Base-by-base conservation (phyloP, 768 basidiomycete species). In the Gloeopeniophorella convolvens region DNA sequence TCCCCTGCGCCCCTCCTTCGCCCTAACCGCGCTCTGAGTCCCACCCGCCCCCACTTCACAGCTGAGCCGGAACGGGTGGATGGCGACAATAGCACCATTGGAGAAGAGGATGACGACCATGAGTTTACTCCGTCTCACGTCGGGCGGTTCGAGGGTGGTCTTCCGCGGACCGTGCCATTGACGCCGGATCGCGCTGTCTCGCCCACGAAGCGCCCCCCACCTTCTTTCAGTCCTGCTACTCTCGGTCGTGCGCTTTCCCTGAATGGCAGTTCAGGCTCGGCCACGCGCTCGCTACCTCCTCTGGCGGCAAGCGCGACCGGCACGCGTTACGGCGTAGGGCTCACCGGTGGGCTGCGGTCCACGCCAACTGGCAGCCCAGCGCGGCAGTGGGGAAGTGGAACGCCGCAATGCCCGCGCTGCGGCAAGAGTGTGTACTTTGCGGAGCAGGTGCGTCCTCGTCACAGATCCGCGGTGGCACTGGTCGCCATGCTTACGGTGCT, bases 401-500 rank as follows among this genome's bases (percentile, higher is more conserved):
- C 79, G 7, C 84, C 87, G 16, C 61, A 62, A 16, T 92, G 89
- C 58, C 79, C 82, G 8, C 73, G 74, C 48, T 92, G 89, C 56
- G 71, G 70, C 31, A 80, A 85, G 73, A 82, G 75, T 44, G 89
- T 92, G 9, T 92, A 86, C 68, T 90, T 91, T 61, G 88, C 89
- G 12, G 88, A 91, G 64, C 86, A 88, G 76, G 86, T 81, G 39
- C 54, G 35, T 5, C 18, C 27, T 23, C 4, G n/a, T 18, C 23
- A 10, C 20, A 21, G n/a, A 18, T 26, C 11, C 3, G 24, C 41
- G 8, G 30, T 30, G 27, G 7, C 33, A n/a, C 21, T 18, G 6
- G 34, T 24, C 12, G 26, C 12, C 21, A 27, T 32, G 30, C 20
- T 37, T 7, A 39, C 15, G 5, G 27, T 20, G 15, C n/a, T 11